Evolutionary conservation across 129 eudicot genomes (phyloP).

Genomic region (Chrysanthemum makinoi): DNA sequence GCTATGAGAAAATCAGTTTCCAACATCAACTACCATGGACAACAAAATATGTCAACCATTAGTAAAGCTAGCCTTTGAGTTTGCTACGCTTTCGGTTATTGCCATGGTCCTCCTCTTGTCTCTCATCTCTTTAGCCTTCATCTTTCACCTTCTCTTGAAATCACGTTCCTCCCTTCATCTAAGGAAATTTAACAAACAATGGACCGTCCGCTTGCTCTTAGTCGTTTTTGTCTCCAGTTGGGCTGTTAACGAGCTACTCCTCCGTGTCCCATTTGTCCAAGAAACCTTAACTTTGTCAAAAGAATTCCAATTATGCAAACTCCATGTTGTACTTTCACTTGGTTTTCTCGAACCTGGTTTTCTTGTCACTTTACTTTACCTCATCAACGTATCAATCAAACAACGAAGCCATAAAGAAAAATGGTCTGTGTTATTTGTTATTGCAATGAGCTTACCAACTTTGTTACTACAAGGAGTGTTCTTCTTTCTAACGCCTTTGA

Average conservation of each 20-base stretch:
- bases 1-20: conserved; percentile 41
- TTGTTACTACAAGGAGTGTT: conserved; percentile 33
- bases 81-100: conserved; percentile 32
- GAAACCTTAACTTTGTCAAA: conserved; percentile 26
- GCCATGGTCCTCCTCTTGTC: conserved; percentile 46
- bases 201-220: conserved; percentile 56
- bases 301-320: conserved; percentile 45
- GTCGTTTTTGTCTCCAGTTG: conserved; percentile 35
- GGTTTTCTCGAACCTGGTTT: conserved; percentile 68
- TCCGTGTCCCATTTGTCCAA: conserved; percentile 42
- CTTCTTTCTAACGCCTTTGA: conserved; percentile 39
- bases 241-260: conserved; percentile 43
- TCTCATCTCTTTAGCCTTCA: conserved; percentile 38
- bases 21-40: conserved; percentile 14
- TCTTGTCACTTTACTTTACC: conserved; percentile 48
- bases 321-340: conserved; percentile 52
- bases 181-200: conserved; percentile 48
- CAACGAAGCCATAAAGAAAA: conserved; percentile 16
- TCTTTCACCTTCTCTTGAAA: conserved; percentile 44
- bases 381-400: conserved; percentile 50
- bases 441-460: conserved; percentile 34
- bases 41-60: conserved; percentile 1
- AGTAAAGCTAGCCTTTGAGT: conserved; percentile 33
- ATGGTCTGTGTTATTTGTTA: conserved; percentile 27
- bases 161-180: conserved; percentile 40